These are phyloP conservation scores for Naganishia sp. DNA, from an alignment of 1,284 basidiomycete genomes.

Conservation along the genomic window DNA sequence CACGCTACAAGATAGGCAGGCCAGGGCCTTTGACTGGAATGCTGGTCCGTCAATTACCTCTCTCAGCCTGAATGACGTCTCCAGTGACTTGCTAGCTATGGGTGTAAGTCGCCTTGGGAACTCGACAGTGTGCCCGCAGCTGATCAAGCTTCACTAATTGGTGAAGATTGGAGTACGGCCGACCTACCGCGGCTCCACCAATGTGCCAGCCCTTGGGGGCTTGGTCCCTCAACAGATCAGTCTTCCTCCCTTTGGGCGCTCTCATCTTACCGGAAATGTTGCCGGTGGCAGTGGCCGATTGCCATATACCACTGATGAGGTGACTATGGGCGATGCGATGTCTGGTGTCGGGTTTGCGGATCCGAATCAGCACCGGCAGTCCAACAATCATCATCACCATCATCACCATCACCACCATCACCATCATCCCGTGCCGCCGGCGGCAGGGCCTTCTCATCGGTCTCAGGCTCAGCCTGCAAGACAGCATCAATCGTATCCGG, in stretches of 20 bases:
- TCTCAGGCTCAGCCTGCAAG: background rate
- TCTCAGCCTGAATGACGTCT: slow-evolving; percentile 41
- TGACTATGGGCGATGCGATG: slow-evolving; percentile 11
- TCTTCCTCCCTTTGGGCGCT: slow-evolving; percentile 17
- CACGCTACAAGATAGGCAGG: slow-evolving; percentile 36
- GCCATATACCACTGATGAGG: slow-evolving; percentile 14
- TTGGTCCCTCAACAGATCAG: slow-evolving; percentile 14
- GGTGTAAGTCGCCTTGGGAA: slow-evolving; percentile 41
- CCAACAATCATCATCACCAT: slow-evolving; percentile 33
- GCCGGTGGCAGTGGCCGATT: slow-evolving; percentile 1
- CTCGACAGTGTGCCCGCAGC: background rate
- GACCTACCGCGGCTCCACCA: slow-evolving; percentile 8
- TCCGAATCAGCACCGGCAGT: slow-evolving; percentile 17
- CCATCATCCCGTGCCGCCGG: slow-evolving; percentile 19
- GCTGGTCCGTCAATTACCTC: slow-evolving; percentile 43
- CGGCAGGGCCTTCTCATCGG: background rate
- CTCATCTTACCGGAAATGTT: background rate
- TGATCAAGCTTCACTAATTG: background rate
- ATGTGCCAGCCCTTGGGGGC: slow-evolving; percentile 6
- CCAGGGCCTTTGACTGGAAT: slow-evolving; percentile 45
- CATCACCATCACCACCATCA: slow-evolving; percentile 36
- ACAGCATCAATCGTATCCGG: slow-evolving; percentile 23
- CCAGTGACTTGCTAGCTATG: slow-evolving; percentile 47
- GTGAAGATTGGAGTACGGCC: slow-evolving; percentile 6
- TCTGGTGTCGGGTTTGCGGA: background rate